These are phyloP conservation scores for Chlamydomonas incerta DNA, from an alignment of 139 green algal genomes.

Conservation along the genomic window DNA sequence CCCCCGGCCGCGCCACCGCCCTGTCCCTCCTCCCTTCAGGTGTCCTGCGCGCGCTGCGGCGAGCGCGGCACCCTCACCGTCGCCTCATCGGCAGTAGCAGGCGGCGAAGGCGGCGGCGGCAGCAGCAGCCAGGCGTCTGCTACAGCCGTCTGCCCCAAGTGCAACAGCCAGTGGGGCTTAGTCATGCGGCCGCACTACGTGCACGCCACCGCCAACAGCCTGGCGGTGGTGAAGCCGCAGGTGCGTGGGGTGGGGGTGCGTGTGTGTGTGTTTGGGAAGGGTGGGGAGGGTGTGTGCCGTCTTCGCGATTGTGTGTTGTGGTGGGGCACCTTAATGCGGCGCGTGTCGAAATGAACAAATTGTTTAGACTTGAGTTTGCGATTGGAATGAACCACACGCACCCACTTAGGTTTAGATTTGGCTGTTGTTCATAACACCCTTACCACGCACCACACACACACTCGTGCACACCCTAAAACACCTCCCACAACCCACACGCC, in stretches of 20 bases:
- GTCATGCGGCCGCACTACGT: constrained; percentile 38
- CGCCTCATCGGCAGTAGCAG: constrained; percentile 11
- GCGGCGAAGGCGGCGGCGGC: not conserved
- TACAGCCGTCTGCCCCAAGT: not conserved
- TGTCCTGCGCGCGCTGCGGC: constrained; percentile 29
- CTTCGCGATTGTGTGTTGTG: too few relatives aligned
- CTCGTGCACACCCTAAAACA: too few relatives aligned
- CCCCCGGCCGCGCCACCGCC: not conserved
- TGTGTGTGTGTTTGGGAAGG: too few relatives aligned
- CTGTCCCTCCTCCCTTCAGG: constrained; percentile 2
- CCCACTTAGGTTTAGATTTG: too few relatives aligned
- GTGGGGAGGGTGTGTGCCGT: too few relatives aligned
- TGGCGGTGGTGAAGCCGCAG: constrained; percentile 33
- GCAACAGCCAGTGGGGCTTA: not conserved
- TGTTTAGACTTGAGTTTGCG: too few relatives aligned
- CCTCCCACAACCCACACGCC: too few relatives aligned
- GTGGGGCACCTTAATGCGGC: too few relatives aligned
- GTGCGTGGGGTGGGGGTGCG: not conserved
- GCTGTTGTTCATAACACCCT: too few relatives aligned
- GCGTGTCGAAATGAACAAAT: too few relatives aligned
- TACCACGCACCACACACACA: too few relatives aligned
- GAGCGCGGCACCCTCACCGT: not conserved
- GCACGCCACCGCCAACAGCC: constrained; percentile 29
- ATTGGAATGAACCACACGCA: too few relatives aligned
- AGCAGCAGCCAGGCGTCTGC: not conserved